Evolutionary conservation across 2,329 filamentous ascomycete species (phyloP).

Genomic region (Sclerotinia trifoliorum): DNA sequence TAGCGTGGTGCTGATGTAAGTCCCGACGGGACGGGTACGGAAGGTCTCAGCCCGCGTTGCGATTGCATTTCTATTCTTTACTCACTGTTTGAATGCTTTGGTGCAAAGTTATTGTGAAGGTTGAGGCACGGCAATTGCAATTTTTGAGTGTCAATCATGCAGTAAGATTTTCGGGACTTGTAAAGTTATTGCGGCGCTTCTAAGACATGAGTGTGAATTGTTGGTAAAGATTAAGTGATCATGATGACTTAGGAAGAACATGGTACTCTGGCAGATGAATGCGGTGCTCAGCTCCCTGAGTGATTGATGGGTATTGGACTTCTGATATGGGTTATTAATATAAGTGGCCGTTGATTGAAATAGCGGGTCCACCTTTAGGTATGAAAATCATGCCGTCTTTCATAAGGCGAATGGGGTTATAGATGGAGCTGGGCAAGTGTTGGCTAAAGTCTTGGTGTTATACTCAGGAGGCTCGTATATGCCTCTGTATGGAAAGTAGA

Average conservation of each 20-base stretch:
- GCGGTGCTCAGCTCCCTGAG: not conserved
- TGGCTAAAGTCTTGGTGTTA: not conserved
- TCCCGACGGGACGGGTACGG: not conserved
- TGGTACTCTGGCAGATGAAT: not conserved
- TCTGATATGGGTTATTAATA: not conserved
- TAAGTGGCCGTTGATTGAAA: not conserved
- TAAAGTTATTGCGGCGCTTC: not conserved
- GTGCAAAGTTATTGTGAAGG: not conserved
- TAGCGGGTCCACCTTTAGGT: not conserved
- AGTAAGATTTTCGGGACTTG: constrained; percentile 11
- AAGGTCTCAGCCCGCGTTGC: constrained; percentile 6
- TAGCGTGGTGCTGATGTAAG: constrained; percentile 11
- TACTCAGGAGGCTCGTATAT: constrained; percentile 1
- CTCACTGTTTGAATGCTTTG: not conserved
- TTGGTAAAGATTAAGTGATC: not conserved
- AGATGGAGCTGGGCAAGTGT: constrained; percentile 4
- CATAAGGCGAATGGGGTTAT: not conserved
- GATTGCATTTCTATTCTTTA: constrained; percentile 9
- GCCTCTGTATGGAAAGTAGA: constrained; percentile 7
- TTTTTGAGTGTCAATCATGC: not conserved
- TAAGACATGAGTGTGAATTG: not conserved
- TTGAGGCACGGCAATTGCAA: not conserved
- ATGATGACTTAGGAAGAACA: not conserved
- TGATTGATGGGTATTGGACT: not conserved
- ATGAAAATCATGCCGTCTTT: not conserved